Evolutionary conservation across 2,329 filamentous ascomycete species (phyloP), one percentile per base, ranked within the genome.

Genomic region (Celoporthe dispersa): DNA sequence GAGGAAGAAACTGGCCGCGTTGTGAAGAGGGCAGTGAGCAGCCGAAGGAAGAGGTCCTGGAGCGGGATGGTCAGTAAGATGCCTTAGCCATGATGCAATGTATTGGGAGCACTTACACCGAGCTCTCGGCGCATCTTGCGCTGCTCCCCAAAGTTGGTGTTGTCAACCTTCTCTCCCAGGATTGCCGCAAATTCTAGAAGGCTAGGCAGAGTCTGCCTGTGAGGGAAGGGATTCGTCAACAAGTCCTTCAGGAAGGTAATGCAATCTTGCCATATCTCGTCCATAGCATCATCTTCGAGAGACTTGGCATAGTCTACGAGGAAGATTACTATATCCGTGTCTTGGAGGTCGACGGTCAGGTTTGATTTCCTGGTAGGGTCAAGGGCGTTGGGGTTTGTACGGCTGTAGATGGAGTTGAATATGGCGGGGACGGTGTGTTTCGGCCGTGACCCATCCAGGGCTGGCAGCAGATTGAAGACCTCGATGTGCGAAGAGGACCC

Each of bases 251-350:
- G 80, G 79, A 99, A 99, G 0, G 91, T 88, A 76, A 94, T 94
- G 79, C 95, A 99, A 78, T 99, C 95, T 55, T 90, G 87, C 96
- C 96, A 99, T 64, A 99, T 97, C 80, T 99, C 96, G 76, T 99
- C 96, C 87, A 98, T 95, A 22, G 96, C 92, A 82, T 99, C 96
- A 76, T 99, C 96, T 77, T 99, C 96, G 16, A 98, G 85, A 0
- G 94, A 96, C 39, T 88, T 88, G 0, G 94, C 91, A 79, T 99
- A 99, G 72, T 96, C 92, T 9, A 97, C 92, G 60, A 98, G 81
- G 79, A 99, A 99, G 11, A 92, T 88, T 11, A 95, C 93, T 14
- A 99, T 84, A 76, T 98, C 94, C 0, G 89, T 88, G 76, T 98
- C 94, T 67, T 90, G 90, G 12, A 99, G 82, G 63, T 93, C 91